Evolutionary conservation across 768 basidiomycete species (phyloP), one percentile per base, ranked within the genome.

Genomic region (Tricholoma terreum): DNA sequence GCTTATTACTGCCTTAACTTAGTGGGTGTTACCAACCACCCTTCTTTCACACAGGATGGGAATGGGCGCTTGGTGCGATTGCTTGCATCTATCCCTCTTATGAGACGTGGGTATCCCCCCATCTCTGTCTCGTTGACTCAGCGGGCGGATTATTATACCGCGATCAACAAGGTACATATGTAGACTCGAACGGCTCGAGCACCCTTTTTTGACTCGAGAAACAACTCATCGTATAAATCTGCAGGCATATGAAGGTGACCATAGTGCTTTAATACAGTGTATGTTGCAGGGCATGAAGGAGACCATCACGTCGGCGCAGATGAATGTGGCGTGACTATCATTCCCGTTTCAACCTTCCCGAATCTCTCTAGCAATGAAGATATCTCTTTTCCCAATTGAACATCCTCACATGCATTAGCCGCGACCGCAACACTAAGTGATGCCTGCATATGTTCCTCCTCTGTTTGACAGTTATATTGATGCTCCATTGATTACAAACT

Each of bases 41-140:
- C 40, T 42, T 42, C 40, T 42, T 59, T 45, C 22, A 14, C 40
- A 46, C 48, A 73, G 71, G 71, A 72, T 51, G 70, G 70, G 22
- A 71, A 72, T 57, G 72, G 69, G 12, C 66, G 69, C 17, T 50
- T 71, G 42, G 62, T 62, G 19, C 65, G 71, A 30, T 56, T 73
- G 38, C 45, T 71, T 33, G 68, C 70, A 3, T 73, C 72, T 30
- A 62, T 73, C 27, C 72, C 72, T 35, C 65, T 73, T 27, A 50
- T 69, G 11, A 58, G 56, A 58, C 59, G 65, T 52, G 68, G 69
- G 9, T 71, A 67, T 52, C 72, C 69, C 10, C 69, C 70, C 0
- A 68, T 70, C 24, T 69, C 63, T 17, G 63, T 73, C 38, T 52
- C 62, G 10, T 42, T 66, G 2, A 38, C 59, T 22, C 61, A 65